These are phyloP conservation scores for Lophium mytilinum DNA, from an alignment of 495 filamentous ascomycete genomes.

Conservation along the genomic window DNA sequence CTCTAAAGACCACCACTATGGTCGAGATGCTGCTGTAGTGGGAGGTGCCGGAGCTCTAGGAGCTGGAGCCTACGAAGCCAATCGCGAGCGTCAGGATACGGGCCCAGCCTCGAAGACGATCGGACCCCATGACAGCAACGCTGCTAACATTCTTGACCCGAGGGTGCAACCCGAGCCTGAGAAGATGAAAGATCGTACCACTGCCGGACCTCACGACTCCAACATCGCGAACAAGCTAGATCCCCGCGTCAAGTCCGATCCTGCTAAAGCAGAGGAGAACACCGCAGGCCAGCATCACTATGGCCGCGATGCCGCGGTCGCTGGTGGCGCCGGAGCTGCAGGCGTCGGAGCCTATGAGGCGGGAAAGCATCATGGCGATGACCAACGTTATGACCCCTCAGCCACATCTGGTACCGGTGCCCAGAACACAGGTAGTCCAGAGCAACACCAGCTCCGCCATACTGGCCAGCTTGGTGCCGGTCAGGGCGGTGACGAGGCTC, in stretches of 20 bases:
- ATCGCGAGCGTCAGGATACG: background rate
- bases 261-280: background rate
- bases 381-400: background rate
- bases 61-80: constrained; percentile 13
- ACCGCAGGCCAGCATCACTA: constrained; percentile 25
- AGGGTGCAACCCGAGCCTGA: constrained; percentile 24
- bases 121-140: constrained; percentile 24
- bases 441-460: background rate
- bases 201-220: constrained; percentile 13
- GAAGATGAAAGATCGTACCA: constrained; percentile 19
- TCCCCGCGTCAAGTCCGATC: constrained; percentile 1
- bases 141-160: constrained; percentile 24
- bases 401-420: background rate
- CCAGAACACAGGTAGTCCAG: background rate
- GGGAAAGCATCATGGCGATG: background rate
- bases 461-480: too few species aligned
- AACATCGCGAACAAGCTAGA: constrained; percentile 20
- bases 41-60: constrained; percentile 18
- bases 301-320: constrained; percentile 19
- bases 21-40: constrained; percentile 23
- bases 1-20: constrained; percentile 15
- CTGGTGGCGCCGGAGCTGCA: constrained; percentile 4
- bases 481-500: too few species aligned
- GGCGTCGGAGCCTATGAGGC: constrained; percentile 8
- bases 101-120: constrained; percentile 17